Percentiles rank a stretch among this genome's conserved stretches.
These are phyloP conservation scores for Castanopsis chinensis DNA, from an alignment of 306 rosid genomes.

Conservation along the genomic window DNA sequence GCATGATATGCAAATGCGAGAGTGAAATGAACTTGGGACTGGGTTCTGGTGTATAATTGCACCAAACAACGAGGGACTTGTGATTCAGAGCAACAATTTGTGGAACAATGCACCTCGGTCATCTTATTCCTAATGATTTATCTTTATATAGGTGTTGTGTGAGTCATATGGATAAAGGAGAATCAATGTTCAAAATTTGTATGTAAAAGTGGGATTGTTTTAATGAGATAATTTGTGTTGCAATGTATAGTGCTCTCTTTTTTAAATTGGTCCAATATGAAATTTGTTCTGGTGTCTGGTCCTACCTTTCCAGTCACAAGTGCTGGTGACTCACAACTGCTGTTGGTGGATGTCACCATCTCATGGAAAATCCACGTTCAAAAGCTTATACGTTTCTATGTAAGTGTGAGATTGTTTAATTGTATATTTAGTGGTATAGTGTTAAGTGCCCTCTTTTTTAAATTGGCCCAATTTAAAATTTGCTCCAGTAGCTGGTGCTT, in stretches of 20 bases:
- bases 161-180: neutral
- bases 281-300: neutral
- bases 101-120: neutral
- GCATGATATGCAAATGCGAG: neutral
- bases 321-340: neutral
- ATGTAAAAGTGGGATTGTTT: neutral
- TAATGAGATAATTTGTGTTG: neutral
- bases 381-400: neutral
- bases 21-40: neutral
- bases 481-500: neutral
- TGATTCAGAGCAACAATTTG: neutral
- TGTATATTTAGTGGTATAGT: neutral
- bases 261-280: neutral
- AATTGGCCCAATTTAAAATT: neutral
- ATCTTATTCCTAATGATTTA: neutral
- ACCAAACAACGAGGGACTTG: neutral
- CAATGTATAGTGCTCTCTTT: neutral
- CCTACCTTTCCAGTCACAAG: neutral
- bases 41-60: neutral
- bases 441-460: neutral
- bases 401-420: neutral
- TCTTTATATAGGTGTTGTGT: neutral
- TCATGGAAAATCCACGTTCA: neutral
- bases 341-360: neutral
- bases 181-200: neutral